phyloP scores from a whole-genome alignment of 352 stramenopile species.

The Globisporangium echinulatum region DNA sequence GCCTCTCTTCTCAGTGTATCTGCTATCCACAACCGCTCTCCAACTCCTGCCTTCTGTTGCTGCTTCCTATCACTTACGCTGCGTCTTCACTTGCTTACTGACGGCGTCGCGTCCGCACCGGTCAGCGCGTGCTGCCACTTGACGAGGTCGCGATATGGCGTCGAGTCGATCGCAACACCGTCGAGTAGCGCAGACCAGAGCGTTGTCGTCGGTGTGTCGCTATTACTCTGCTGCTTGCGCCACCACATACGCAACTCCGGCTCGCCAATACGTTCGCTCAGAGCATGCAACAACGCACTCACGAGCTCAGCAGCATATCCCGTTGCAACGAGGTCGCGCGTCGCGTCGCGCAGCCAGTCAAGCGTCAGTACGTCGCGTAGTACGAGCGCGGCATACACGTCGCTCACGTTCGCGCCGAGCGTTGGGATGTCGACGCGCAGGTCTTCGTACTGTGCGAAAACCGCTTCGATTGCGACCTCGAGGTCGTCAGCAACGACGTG shows the following conservation, averaged over 20 bases:
- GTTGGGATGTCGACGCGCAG: constrained; percentile 70
- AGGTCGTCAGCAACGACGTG: constrained; percentile 43
- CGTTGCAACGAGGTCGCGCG: constrained; percentile 17
- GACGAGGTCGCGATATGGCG: constrained; percentile 4
- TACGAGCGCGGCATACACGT: constrained; percentile 61
- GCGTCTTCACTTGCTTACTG: constrained; percentile 1
- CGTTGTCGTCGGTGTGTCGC: constrained; percentile 1
- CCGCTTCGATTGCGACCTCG: constrained; percentile 42
- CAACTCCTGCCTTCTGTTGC: neutral
- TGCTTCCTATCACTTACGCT: neutral
- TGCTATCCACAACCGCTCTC: too few species aligned
- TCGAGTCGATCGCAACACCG: neutral
- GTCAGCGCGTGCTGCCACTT: constrained; percentile 16
- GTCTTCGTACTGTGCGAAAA: constrained; percentile 68
- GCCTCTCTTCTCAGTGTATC: too few species aligned
- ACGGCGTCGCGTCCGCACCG: too few species aligned
- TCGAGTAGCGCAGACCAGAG: constrained; percentile 19
- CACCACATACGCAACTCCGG: constrained; percentile 51
- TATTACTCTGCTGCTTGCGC: constrained; percentile 21
- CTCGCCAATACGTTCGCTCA: constrained; percentile 22
- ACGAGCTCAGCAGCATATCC: constrained; percentile 49
- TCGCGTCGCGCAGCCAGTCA: constrained; percentile 28
- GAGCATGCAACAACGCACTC: constrained; percentile 27
- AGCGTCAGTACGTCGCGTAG: constrained; percentile 36
- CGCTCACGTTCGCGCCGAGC: constrained; percentile 44